phyloP scores from a whole-genome alignment of 2,329 filamentous ascomycete genomes.

The Nemania bipapillata region DNA sequence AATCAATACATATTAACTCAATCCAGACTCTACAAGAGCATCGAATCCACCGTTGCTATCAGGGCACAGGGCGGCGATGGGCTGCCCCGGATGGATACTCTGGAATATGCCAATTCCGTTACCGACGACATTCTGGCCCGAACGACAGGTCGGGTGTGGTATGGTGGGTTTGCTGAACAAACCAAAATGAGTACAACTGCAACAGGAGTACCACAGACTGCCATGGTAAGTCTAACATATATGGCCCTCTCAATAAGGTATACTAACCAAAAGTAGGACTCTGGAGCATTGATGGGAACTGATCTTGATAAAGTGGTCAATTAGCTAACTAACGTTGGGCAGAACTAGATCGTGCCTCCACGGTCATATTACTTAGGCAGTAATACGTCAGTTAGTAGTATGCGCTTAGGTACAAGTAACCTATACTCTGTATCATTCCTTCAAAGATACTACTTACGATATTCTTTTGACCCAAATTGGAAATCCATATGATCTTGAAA shows the following conservation, averaged over 20 bases:
- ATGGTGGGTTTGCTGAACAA: constrained; percentile 37
- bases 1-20: not conserved
- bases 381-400: not conserved
- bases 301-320: constrained; percentile 37
- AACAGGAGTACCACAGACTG: constrained; percentile 40
- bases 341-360: not conserved
- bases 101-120: constrained; percentile 42
- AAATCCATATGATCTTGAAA: not conserved
- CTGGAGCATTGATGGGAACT: constrained; percentile 41
- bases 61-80: constrained; percentile 44
- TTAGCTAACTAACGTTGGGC: not conserved
- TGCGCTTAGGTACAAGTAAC: not conserved
- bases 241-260: not conserved
- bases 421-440: not conserved
- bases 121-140: constrained; percentile 38
- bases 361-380: not conserved
- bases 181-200: constrained; percentile 42
- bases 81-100: constrained; percentile 42
- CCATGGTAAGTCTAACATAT: constrained; percentile 32
- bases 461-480: not conserved
- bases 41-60: constrained; percentile 38
- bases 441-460: not conserved
- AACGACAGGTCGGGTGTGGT: constrained; percentile 43
- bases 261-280: constrained; percentile 41
- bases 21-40: constrained; percentile 41